These are phyloP conservation scores for Trichoderma gamsii DNA, from an alignment of 495 filamentous ascomycete species.

Conservation along the genomic window DNA sequence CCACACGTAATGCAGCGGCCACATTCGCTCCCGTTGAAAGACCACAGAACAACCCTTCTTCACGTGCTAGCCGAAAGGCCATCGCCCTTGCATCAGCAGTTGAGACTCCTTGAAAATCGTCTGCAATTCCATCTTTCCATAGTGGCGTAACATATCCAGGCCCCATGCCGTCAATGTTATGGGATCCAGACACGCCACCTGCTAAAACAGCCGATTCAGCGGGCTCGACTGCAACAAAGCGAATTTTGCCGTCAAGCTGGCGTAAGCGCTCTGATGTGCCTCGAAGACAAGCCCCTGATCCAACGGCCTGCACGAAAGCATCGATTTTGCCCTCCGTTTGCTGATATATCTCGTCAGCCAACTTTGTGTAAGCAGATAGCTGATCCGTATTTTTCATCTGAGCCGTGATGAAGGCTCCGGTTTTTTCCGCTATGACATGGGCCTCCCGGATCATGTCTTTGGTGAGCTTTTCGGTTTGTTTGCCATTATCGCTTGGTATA, in stretches of 20 bases:
- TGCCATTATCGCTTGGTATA: slow-evolving; percentile 14
- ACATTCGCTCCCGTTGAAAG: slow-evolving; percentile 14
- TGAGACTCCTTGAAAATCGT: slow-evolving; percentile 8
- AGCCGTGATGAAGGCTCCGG: slow-evolving; percentile 10
- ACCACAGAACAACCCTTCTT: slow-evolving; percentile 15
- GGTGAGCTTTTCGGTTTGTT: slow-evolving; percentile 14
- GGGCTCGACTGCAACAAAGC: slow-evolving; percentile 16
- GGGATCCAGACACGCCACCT: slow-evolving; percentile 9
- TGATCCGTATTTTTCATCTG: slow-evolving; percentile 16
- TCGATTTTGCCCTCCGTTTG: slow-evolving; percentile 14
- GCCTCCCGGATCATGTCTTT: slow-evolving; percentile 15
- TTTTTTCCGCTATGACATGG: background rate
- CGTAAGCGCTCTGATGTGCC: slow-evolving; percentile 13
- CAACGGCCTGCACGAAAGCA: slow-evolving; percentile 15
- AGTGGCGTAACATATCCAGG: slow-evolving; percentile 13
- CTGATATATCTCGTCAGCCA: slow-evolving; percentile 13
- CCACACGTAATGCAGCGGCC: slow-evolving; percentile 8
- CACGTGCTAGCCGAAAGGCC: slow-evolving; percentile 11
- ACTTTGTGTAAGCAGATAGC: slow-evolving; percentile 10
- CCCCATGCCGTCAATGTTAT: slow-evolving; percentile 14
- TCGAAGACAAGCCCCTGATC: slow-evolving; percentile 4
- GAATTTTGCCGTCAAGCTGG: background rate
- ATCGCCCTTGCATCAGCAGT: slow-evolving; percentile 6
- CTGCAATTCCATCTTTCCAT: slow-evolving; percentile 14
- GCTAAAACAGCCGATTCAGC: slow-evolving; percentile 14